Evolutionary conservation across 768 basidiomycete species (phyloP).

Genomic region (Kwoniella dejecticola): DNA sequence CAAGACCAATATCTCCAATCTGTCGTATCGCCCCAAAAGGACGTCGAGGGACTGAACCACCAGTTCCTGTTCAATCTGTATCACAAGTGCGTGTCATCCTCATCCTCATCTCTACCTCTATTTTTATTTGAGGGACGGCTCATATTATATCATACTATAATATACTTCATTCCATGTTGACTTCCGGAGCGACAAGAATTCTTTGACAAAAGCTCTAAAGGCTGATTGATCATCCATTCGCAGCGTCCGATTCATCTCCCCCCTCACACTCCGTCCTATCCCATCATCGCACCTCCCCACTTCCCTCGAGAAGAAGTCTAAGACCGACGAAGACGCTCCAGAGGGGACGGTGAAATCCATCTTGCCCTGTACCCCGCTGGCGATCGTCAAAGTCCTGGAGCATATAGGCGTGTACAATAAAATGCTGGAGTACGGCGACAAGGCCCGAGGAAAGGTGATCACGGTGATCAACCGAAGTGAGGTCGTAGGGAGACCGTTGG

Average conservation of each 20-base stretch:
- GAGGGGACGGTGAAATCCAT: conserved; percentile 91
- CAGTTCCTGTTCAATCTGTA: conserved; percentile 84
- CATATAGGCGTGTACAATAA: conserved; percentile 88
- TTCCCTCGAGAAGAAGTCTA: conserved; percentile 24
- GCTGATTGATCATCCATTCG: not conserved
- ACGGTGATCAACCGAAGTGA: conserved; percentile 97
- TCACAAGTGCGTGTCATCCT: conserved; percentile 71
- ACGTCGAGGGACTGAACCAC: conserved; percentile 95
- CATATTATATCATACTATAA: not conserved
- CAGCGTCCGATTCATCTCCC: conserved; percentile 85
- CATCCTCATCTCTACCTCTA: not conserved
- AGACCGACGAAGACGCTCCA: conserved; percentile 65
- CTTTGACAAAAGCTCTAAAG: too few relatives aligned
- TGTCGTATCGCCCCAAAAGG: conserved; percentile 92
- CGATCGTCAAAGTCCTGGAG: conserved; percentile 93
- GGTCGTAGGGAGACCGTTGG: conserved; percentile 95
- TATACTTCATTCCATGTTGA: not conserved
- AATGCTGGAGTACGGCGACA: conserved; percentile 87
- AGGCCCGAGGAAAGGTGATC: conserved; percentile 74
- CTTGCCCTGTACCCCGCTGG: conserved; percentile 94
- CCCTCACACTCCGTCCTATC: conserved; percentile 49
- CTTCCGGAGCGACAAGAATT: too few relatives aligned
- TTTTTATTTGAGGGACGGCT: not conserved
- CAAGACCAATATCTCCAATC: conserved; percentile 98
- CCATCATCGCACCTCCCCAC: conserved; percentile 48